These are phyloP conservation scores for Didymella glomerata DNA, from an alignment of 2,329 filamentous ascomycete genomes.

Conservation along the genomic window DNA sequence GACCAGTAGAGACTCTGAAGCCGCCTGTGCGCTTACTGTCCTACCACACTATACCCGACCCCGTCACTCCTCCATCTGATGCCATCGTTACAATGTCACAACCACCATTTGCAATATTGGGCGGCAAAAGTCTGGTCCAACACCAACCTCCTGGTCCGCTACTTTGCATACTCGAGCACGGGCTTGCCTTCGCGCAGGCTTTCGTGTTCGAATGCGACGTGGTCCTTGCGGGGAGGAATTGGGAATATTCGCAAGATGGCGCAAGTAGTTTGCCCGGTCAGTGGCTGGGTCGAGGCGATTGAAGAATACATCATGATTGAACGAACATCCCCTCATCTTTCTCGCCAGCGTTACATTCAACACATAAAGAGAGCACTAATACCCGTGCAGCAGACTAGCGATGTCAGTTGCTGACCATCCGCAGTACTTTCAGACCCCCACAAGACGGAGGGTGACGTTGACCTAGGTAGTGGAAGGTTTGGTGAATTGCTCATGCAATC, in stretches of 20 bases:
- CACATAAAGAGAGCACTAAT: no score
- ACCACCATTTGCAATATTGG: slow-evolving; percentile 28
- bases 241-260: slow-evolving; percentile 10
- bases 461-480: no score
- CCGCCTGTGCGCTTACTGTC: slow-evolving; percentile 32
- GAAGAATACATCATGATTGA: slow-evolving; percentile 17
- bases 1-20: slow-evolving; percentile 47
- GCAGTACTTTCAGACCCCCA: no score
- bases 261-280: slow-evolving; percentile 12
- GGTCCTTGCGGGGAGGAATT: background rate
- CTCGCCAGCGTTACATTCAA: background rate
- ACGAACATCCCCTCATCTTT: background rate
- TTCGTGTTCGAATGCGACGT: slow-evolving; percentile 8
- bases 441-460: no score
- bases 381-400: background rate
- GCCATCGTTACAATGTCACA: slow-evolving; percentile 36
- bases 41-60: slow-evolving; percentile 35
- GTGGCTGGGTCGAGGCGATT: slow-evolving; percentile 3
- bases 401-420: background rate
- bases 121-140: slow-evolving; percentile 25
- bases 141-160: slow-evolving; percentile 20
- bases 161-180: slow-evolving; percentile 9
- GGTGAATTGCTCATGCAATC: no score
- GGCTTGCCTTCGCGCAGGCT: slow-evolving; percentile 1
- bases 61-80: slow-evolving; percentile 30